Conservation (phyloP, 352 stramenopile species). For the Globisporangium mamillatum region DNA sequence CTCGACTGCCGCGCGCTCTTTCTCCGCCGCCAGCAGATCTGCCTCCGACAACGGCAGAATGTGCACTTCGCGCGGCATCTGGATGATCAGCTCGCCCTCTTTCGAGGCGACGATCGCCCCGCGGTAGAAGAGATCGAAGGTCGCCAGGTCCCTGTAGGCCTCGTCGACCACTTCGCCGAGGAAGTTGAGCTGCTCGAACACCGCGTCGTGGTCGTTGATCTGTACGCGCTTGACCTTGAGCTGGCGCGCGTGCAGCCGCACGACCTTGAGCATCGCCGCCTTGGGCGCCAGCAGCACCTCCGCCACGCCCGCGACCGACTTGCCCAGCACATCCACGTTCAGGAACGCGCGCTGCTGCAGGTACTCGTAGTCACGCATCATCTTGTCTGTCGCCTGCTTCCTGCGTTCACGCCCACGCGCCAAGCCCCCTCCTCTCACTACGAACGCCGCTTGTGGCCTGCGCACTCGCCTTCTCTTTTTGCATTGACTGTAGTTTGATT, state of each 20-base stretch:
- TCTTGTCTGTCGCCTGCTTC: slow-evolving; percentile 20
- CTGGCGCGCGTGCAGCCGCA: slow-evolving; percentile 77
- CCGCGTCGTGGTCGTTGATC: slow-evolving; percentile 49
- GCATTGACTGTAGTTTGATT: neutral
- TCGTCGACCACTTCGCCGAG: slow-evolving; percentile 75
- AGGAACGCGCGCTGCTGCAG: slow-evolving; percentile 81
- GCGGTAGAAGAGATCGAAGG: slow-evolving; percentile 85
- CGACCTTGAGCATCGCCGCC: slow-evolving; percentile 40
- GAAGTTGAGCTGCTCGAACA: slow-evolving; percentile 84
- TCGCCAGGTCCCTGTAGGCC: slow-evolving; percentile 70
- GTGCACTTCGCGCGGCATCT: slow-evolving; percentile 58
- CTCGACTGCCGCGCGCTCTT: slow-evolving; percentile 13
- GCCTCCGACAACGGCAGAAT: slow-evolving; percentile 45
- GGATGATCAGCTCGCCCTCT: slow-evolving; percentile 76
- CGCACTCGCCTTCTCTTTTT: neutral
- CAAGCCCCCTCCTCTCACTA: neutral
- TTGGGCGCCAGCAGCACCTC: slow-evolving; percentile 75
- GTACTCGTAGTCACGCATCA: slow-evolving; percentile 86
- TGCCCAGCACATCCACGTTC: slow-evolving; percentile 72
- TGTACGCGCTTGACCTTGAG: slow-evolving; percentile 54
- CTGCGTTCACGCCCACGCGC: neutral
- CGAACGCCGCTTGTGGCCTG: neutral
- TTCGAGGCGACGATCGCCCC: slow-evolving; percentile 82
- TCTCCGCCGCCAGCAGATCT: slow-evolving; percentile 12
- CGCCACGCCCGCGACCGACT: slow-evolving; percentile 51